Evolutionary conservation across 352 stramenopile genomes (phyloP), one percentile per base, ranked within the genome.

Genomic region (Globisporangium mamillatum): DNA sequence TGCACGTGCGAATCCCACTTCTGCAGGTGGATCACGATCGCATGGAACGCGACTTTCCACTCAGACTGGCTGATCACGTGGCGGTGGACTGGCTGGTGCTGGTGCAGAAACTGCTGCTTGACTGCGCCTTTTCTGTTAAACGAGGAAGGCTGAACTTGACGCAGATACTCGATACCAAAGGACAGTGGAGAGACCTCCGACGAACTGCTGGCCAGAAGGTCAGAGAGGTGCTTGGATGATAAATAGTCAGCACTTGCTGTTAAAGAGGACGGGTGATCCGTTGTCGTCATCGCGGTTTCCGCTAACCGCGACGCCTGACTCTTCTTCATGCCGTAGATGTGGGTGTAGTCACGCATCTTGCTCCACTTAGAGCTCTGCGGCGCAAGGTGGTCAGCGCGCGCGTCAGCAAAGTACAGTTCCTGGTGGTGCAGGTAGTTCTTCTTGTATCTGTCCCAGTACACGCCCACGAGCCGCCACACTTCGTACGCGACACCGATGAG

Each of bases 11-110:
- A 52, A 46, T 82, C 76, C 75, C 77, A 89, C 32, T 83, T 80
- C 54, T 79, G 81, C 27, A 94, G 50, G 62, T 92, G 79, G 46
- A 90, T 79, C 20, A 76, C 72, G 46, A 92, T 82, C 36, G 81
- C 78, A 22, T 76, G 75, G 66, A 94, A 90, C 8, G 84, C 83
- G 16, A 80, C 71, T 71, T 90, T 92, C 70, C 76, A 89, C 66
- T 92, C 81, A 34, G 71, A 61, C 64, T 90, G 80, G 58, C 73
- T 80, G 41, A 89, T 74, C 44, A 86, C 71, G 24, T 83, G 71
- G 34, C 83, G 77, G 48, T 67, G 54, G 20, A 59, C 36, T 12
- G 54, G 29, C 1, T 24, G 8, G 9, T 50, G 56, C 34, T 44
- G 36, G 52, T 20, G 29, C 5, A 36, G 38, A 32, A 36, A 24